Base-by-base conservation (phyloP, 768 basidiomycete species). In the Auricularia heimuer region DNA sequence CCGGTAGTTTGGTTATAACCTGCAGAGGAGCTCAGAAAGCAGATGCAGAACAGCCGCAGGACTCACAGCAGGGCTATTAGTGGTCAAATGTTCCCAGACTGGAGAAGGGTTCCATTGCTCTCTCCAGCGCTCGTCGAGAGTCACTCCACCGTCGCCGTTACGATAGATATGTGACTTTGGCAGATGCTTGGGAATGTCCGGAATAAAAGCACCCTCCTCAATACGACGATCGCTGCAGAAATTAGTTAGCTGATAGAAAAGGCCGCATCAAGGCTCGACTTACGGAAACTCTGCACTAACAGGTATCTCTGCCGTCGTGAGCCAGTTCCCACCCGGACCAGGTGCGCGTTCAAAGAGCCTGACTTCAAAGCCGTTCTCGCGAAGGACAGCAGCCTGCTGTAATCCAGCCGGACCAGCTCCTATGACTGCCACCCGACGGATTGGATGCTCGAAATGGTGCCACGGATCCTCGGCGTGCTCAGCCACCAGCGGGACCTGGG, bases 271-370 rank as follows among this genome's bases (percentile, higher is more conserved):
- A 18, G 18, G 1, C 16, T 4, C 18, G 4, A 51, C 69, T 63
- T 76, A 77, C 3, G 78, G 79, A 16, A 80, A 71, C 16, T 77
- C 74, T 1, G 77, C 73, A 61, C 76, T 69, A 3, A 73, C 65
- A 2, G 78, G 74, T 1, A 67, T 68, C 63, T 79, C 75, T 6
- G 79, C 78, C 7, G 76, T 77, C 61, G 79, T 79, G 65, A 77
- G 77, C 79, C 79, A 80, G 64, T 76, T 78, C 8, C 78, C 78
- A 3, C 78, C 77, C 1, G 79, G 77, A 0, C 72, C 62, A 34
- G 69, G 64, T 66, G 79, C 79, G n/a, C 78, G 75, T 63, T 79
- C 77, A 61, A 74, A 78, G 8, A 78, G 54, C 47, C 74, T 75
- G 24, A 76, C 76, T 34, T 77, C 73, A 62, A 74, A 76, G 2